A percentile compares a stretch with the other conserved stretches of the same genome.
Conservation (phyloP, 768 basidiomycete species). For the Phlebiopsis gigantea region DNA sequence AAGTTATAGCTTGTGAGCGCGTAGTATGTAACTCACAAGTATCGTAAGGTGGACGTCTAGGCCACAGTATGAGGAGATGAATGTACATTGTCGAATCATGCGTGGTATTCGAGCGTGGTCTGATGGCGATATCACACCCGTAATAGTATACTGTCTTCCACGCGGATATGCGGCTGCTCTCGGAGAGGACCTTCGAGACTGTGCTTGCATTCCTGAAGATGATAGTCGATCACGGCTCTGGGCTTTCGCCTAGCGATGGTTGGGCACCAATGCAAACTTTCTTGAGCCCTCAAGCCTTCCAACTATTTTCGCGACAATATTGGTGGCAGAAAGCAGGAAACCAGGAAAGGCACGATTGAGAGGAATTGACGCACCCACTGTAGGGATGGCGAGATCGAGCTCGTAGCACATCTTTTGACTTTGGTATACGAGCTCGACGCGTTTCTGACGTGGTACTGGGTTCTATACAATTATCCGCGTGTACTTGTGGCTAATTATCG, state of each 20-base stretch:
- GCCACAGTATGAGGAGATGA: not conserved
- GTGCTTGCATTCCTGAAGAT: conserved; percentile 2
- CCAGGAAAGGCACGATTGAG: not conserved
- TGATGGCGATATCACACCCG: not conserved
- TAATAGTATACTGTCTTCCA: conserved; percentile 1
- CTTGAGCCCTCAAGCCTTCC: conserved; percentile 2
- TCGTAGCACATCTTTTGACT: too few relatives aligned
- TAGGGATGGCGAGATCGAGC: too few relatives aligned
- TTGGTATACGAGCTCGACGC: too few relatives aligned
- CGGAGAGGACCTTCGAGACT: conserved; percentile 1
- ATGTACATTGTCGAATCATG: not conserved
- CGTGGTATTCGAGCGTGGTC: not conserved
- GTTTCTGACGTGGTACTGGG: too few relatives aligned
- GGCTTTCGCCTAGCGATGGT: not conserved
- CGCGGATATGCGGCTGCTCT: not conserved
- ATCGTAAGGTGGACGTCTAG: not conserved
- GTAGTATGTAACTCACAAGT: not conserved
- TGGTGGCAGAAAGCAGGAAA: conserved; percentile 1
- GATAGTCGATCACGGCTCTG: not conserved
- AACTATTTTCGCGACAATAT: conserved; percentile 1
- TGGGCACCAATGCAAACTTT: not conserved
- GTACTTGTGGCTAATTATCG: too few relatives aligned
- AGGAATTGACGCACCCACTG: not conserved
- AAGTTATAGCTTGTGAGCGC: not conserved
- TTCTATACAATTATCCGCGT: too few relatives aligned